A percentile compares a stretch with the other conserved stretches of the same genome.
These are phyloP conservation scores for Ganoderma leucocontextum DNA, from an alignment of 1,284 basidiomycete species.

Conservation along the genomic window DNA sequence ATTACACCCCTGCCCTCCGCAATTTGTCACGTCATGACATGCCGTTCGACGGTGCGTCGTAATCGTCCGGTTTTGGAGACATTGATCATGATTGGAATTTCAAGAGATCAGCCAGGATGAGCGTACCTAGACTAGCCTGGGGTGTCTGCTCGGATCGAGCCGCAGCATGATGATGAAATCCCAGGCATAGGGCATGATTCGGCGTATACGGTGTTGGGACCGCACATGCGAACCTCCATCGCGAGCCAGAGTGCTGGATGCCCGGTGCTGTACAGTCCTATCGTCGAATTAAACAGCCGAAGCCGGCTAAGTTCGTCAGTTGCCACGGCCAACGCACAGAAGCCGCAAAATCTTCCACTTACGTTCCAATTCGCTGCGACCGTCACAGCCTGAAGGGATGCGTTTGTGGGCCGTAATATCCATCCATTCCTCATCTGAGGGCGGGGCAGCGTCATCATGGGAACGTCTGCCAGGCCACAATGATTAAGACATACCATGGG, in stretches of 20 bases:
- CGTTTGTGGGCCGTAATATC: background rate
- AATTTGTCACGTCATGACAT: background rate
- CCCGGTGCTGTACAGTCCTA: background rate
- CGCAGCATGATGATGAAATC: background rate
- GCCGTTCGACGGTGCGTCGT: background rate
- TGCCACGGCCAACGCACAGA: slow-evolving; percentile 4
- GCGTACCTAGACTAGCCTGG: background rate
- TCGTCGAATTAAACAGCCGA: background rate
- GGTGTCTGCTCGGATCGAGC: background rate
- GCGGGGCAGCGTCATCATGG: slow-evolving; percentile 3
- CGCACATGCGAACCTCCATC: background rate
- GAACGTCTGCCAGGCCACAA: background rate
- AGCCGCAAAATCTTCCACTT: slow-evolving; percentile 1
- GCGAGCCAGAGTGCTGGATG: background rate
- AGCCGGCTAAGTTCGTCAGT: slow-evolving; percentile 3
- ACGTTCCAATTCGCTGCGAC: background rate
- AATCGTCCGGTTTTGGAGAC: background rate
- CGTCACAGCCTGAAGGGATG: background rate
- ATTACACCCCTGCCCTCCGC: background rate
- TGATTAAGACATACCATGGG: slow-evolving; percentile 7
- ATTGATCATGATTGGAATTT: background rate
- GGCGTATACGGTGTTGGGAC: background rate
- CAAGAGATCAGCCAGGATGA: background rate
- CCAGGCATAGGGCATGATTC: background rate
- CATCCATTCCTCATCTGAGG: background rate